Evolutionary conservation across 2,329 filamentous ascomycete species (phyloP).

Genomic region (Fusarium begoniae): DNA sequence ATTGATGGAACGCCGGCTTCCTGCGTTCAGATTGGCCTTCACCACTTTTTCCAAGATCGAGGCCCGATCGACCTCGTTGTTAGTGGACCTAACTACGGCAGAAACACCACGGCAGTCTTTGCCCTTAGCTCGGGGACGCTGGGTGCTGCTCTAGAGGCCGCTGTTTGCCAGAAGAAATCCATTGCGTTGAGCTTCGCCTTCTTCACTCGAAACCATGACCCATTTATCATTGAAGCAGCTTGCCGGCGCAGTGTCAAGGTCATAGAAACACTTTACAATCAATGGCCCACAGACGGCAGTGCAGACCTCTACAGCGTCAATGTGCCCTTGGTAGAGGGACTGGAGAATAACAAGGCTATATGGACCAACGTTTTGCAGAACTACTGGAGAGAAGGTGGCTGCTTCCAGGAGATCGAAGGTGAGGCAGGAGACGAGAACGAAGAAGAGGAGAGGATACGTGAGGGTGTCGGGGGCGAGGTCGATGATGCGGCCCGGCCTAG

Average conservation of each 20-base stretch:
- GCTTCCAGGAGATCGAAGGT: conserved; percentile 82
- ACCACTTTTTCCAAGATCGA: conserved; percentile 79
- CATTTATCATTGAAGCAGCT: conserved; percentile 80
- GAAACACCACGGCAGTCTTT: conserved; percentile 84
- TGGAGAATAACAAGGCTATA: conserved; percentile 77
- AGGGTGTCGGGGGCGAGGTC: conserved; percentile 65
- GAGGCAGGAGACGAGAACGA: conserved; percentile 70
- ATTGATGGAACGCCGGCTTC: conserved; percentile 84
- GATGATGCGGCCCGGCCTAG: conserved; percentile 46
- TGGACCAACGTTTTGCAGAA: conserved; percentile 92
- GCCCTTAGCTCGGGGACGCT: conserved; percentile 80
- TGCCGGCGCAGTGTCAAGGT: conserved; percentile 78
- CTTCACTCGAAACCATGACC: conserved; percentile 85
- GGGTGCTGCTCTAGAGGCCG: conserved; percentile 80
- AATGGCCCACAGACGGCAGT: conserved; percentile 73
- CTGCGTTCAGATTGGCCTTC: conserved; percentile 83
- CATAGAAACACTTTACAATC: conserved; percentile 79
- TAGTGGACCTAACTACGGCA: conserved; percentile 83
- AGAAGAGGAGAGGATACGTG: conserved; percentile 78
- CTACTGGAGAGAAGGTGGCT: conserved; percentile 84
- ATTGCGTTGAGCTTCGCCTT: conserved; percentile 93
- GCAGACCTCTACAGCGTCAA: conserved; percentile 93
- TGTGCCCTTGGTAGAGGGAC: conserved; percentile 81
- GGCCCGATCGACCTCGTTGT: conserved; percentile 80
- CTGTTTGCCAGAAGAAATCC: conserved; percentile 72